Base-by-base conservation (phyloP, 176 grass and related monocot genomes). In the Carex littledalei region DNA sequence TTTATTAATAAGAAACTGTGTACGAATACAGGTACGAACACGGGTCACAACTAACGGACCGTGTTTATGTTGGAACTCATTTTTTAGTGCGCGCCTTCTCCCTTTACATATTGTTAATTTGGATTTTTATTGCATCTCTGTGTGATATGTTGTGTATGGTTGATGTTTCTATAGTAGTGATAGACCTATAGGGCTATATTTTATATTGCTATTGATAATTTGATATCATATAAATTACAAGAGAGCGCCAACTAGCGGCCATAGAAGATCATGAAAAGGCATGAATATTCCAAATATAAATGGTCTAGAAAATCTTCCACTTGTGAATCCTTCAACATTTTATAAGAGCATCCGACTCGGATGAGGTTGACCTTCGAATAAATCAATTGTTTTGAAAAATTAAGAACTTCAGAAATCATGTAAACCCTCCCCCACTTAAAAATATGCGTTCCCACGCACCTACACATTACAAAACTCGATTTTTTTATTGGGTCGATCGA, bases 361-460 rank as follows among this genome's bases (percentile, higher is more conserved):
- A 83, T 83, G 80, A 83, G 21, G 26, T 83, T n/a, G 80, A 83
- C 80, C 20, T 67, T 53, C 0, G 3, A 83, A 53, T 67, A 49
- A 67, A 83, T 49, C 1, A 83, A 83, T 65, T 65, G 79, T 15
- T 52, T 50, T 60, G 34, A 34, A 58, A 55, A 60, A 3, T 20
- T 45, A 43, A 15, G 12, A 82, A 50, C 2, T 62, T 66, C 49
- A 29, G 0, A 66, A 59, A 53, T 16, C 43, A 76, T 14, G 54
- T 16, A 43, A 29, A 29, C 45, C 12, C 39, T 29, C 39, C 0
- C 80, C 41, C 34, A 35, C 24, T 1, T 2, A 83, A 45, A 66
- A 83, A 35, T 4, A 66, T 68, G 81, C 81, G 20, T 83, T 83
- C 39, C 43, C 81, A 83, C 81, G 43, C 79, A 60, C 79, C 79